These are phyloP conservation scores for Euphrasia confusa DNA, from an alignment of 257 asterid genomes.

Conservation along the genomic window DNA sequence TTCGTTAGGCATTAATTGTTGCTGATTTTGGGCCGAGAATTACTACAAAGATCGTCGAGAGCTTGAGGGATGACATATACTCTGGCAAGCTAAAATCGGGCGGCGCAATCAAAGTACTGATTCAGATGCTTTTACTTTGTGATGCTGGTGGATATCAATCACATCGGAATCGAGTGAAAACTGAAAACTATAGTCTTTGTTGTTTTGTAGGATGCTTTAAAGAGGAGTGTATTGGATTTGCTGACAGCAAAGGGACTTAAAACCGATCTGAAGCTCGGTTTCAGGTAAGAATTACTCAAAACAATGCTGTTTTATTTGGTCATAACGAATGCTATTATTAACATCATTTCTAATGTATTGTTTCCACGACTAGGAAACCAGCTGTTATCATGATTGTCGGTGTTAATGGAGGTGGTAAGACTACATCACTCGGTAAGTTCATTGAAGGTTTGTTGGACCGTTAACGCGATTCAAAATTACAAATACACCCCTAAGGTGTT, in stretches of 20 bases:
- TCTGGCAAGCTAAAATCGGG: constrained; percentile 88
- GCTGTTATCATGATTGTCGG: constrained; percentile 95
- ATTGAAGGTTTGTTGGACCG: not conserved
- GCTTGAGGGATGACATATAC: constrained; percentile 86
- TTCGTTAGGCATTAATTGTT: constrained; percentile 59
- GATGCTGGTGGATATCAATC: not conserved
- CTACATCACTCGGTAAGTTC: constrained; percentile 88
- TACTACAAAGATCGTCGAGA: constrained; percentile 82
- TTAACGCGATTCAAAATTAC: no score
- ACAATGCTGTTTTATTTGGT: not conserved
- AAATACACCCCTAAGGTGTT: no score
- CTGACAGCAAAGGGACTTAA: constrained; percentile 75
- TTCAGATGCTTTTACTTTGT: not conserved
- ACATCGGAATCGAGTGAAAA: not conserved
- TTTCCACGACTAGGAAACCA: constrained; percentile 61
- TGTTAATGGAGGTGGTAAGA: constrained; percentile 99
- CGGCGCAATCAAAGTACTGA: constrained; percentile 71
- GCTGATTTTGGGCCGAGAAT: constrained; percentile 96
- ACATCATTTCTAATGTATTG: constrained; percentile 20
- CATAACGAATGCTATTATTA: not conserved
- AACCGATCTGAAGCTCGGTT: constrained; percentile 83
- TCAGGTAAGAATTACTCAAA: constrained; percentile 41
- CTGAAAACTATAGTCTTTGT: constrained; percentile 15
- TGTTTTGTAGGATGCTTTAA: constrained; percentile 65
- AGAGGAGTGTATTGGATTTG: constrained; percentile 65